Conservation (phyloP, 2,329 filamentous ascomycete genomes). For the Aspergillus neotritici region DNA sequence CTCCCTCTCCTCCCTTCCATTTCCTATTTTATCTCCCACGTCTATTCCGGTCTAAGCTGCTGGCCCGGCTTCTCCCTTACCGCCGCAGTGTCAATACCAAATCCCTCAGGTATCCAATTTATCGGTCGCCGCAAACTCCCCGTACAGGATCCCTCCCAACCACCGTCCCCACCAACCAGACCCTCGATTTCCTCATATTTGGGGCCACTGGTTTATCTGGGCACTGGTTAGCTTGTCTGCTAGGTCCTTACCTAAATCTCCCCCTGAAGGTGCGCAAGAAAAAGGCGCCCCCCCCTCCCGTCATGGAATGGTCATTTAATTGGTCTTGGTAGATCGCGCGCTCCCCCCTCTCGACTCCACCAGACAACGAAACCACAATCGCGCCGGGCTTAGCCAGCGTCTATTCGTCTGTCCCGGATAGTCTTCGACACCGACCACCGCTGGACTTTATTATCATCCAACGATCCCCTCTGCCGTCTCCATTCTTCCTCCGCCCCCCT, state of each 20-base stretch:
- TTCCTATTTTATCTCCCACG: conserved; percentile 1
- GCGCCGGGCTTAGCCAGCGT: conserved; percentile 7
- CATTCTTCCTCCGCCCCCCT: conserved; percentile 1
- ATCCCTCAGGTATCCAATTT: too few species aligned
- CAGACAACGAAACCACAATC: conserved; percentile 18
- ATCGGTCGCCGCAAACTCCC: too few species aligned
- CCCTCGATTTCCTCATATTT: conserved; percentile 5
- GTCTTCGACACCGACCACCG: conserved; percentile 7
- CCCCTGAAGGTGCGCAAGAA: conserved; percentile 13
- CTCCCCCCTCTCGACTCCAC: conserved; percentile 14
- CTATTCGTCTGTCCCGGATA: conserved; percentile 7
- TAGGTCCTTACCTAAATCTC: conserved; percentile 9
- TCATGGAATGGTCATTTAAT: conserved; percentile 20
- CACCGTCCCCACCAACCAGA: conserved; percentile 2
- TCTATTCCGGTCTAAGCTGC: conserved; percentile 11
- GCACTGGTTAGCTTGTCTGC: conserved; percentile 4
- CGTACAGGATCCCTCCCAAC: background rate
- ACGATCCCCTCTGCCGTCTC: background rate
- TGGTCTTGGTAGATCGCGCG: conserved; percentile 22
- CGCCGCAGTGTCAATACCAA: too few species aligned
- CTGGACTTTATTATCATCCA: conserved; percentile 6
- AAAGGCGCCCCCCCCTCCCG: conserved; percentile 8
- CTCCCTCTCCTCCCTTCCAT: background rate
- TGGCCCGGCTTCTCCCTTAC: conserved; percentile 11
- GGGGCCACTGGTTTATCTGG: conserved; percentile 1